Percentiles rank a stretch among this genome's conserved stretches.
phyloP scores from a whole-genome alignment of 352 stramenopile genomes.

The Phytophthora idaei region DNA sequence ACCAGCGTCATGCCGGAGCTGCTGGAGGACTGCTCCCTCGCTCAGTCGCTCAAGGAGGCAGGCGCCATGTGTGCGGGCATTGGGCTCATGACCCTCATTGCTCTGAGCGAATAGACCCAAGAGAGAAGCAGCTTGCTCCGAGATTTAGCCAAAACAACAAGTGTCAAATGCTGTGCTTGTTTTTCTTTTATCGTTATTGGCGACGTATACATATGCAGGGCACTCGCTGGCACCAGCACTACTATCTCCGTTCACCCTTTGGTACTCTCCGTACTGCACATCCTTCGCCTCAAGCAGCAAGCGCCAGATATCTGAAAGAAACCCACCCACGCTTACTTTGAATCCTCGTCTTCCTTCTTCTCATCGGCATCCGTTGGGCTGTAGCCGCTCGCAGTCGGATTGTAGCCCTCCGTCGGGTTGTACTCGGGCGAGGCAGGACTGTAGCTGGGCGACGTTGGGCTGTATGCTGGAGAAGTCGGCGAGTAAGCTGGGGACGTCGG shows the following conservation, averaged over 20 bases:
- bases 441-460: slow-evolving; percentile 77
- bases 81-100: slow-evolving; percentile 81
- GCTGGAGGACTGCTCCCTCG: slow-evolving; percentile 83
- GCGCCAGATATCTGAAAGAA: background rate
- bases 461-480: slow-evolving; percentile 77
- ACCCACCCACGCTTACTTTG: slow-evolving; percentile 7
- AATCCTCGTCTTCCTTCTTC: slow-evolving; percentile 33
- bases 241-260: background rate
- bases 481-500: slow-evolving; percentile 80
- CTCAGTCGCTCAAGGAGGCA: slow-evolving; percentile 72
- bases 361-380: slow-evolving; percentile 74
- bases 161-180: slow-evolving; percentile 33
- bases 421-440: slow-evolving; percentile 82
- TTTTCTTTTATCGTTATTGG: slow-evolving; percentile 28
- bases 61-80: slow-evolving; percentile 73
- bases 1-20: slow-evolving; percentile 92
- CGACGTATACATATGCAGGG: slow-evolving; percentile 29
- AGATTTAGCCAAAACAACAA: slow-evolving; percentile 11
- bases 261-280: slow-evolving; percentile 2
- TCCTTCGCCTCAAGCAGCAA: background rate
- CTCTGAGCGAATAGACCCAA: slow-evolving; percentile 59
- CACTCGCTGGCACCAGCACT: slow-evolving; percentile 6
- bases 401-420: slow-evolving; percentile 83
- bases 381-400: slow-evolving; percentile 74
- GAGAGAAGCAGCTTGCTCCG: background rate